These are phyloP conservation scores for Leccinum incarnatum DNA, from an alignment of 768 basidiomycete species.

Conservation along the genomic window DNA sequence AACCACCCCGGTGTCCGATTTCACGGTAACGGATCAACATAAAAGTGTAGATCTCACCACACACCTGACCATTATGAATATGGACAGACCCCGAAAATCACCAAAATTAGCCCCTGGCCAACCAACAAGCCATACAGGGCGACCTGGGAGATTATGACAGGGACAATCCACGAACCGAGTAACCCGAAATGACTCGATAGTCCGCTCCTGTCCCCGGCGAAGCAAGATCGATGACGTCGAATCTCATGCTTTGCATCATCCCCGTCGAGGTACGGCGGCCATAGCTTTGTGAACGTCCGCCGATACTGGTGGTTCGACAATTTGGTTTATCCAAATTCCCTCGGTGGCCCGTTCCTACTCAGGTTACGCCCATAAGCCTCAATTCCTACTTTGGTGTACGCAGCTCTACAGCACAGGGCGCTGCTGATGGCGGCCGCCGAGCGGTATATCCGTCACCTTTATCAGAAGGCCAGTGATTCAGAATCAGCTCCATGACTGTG, in stretches of 20 bases:
- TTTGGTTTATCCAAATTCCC: neutral
- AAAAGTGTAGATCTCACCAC: slow-evolving; percentile 30
- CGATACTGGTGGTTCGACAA: slow-evolving; percentile 34
- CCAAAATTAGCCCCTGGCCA: slow-evolving; percentile 21
- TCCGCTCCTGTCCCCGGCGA: slow-evolving; percentile 12
- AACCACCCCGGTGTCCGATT: slow-evolving; percentile 11
- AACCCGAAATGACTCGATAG: slow-evolving; percentile 18
- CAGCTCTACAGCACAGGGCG: slow-evolving; percentile 17
- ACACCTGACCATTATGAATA: neutral
- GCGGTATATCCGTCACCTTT: slow-evolving; percentile 6
- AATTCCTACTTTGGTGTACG: slow-evolving; percentile 30
- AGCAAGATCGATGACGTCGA: slow-evolving; percentile 8
- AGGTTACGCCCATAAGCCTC: slow-evolving; percentile 34
- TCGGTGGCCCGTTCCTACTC: slow-evolving; percentile 17
- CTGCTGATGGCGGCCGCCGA: neutral
- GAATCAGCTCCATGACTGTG: slow-evolving; percentile 48
- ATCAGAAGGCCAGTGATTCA: slow-evolving; percentile 32
- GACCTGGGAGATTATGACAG: slow-evolving; percentile 18
- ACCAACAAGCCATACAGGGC: slow-evolving; percentile 21
- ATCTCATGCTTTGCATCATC: slow-evolving; percentile 20
- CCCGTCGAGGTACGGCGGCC: slow-evolving; percentile 27
- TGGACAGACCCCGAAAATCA: slow-evolving; percentile 10
- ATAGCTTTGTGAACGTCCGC: slow-evolving; percentile 45
- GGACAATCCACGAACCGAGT: slow-evolving; percentile 14
- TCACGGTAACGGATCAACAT: slow-evolving; percentile 25